Base-by-base conservation (phyloP, 768 basidiomycete genomes). In the Termitomyces sp. region DNA sequence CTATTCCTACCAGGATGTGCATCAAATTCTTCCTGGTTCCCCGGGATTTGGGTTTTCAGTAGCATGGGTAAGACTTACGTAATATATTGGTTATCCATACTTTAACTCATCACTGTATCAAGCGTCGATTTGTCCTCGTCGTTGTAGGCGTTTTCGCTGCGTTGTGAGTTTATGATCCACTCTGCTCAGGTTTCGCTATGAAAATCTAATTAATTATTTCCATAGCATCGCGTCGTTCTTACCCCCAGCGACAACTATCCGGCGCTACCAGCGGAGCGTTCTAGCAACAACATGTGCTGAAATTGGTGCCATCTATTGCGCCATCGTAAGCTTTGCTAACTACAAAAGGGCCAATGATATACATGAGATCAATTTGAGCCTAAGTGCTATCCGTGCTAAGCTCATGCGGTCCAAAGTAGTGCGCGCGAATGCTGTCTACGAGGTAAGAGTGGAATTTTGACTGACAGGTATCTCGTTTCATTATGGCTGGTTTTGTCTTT, bases 341-440 rank as follows among this genome's bases (percentile, higher is more conserved):
- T 77, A 79, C 5, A 78, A 75, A 65, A 64, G 71, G 10, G 76
- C 80, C 35, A 66, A 72, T 1, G 81, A 87, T 43, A 69, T 77
- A 3, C 71, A 77, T 7, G 71, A 77, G 32, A 85, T 91, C 41
- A 67, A 85, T 28, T 77, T 80, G 32, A 84, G 82, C 51, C 64
- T 90, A n/a, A 72, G 91, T 40, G 89, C 90, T 0, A 81, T 92
- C 58, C 77, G 88, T 14, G 77, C 79, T 53, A 93, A 93, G 67
- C 71, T 93, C 52, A 83, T 79, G 48, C 75, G 87, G 47, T 83
- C 85, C 1, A 66, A 79, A 12, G 70, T 77, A 0, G 59, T 86
- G 56, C 80, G 77, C 53, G 67, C 72, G 5, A 88, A 89, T 63
- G 79, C 81, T 19, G 70, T 78, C 1, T 89, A 88, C 56, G 88